Base-by-base conservation (phyloP, 225 moss, liverwort and hornwort genomes). In the Lunularia cruciata region DNA sequence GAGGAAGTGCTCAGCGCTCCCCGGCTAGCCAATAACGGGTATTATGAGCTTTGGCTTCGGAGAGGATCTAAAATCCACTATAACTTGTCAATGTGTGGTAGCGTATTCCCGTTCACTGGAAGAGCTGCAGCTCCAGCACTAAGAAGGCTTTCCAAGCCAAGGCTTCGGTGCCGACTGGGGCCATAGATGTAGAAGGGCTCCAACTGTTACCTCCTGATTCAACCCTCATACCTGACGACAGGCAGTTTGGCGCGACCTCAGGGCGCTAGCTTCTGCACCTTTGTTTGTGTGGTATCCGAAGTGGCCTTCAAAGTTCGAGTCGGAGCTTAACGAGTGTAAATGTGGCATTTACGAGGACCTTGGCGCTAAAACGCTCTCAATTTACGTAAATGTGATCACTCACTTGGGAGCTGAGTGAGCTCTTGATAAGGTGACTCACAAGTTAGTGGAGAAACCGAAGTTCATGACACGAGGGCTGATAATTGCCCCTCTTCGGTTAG, bases 271-370 rank as follows among this genome's bases (percentile, higher is more conserved):
- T 3, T 49, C 3, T 19, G 5, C 49, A 8, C 58, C 42, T 52
- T 13, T 28, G 6, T 68, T 54, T 53, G 68, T 68, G 2, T 68
- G 68, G 68, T 72, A 72, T 60, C 72, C 72, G 22, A 19, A 47
- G 49, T 36, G 52, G 9, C 52, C 28, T 13, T 34, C 61, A 6
- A 20, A 13, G 16, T 63, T 52, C 16, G 72, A 71, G 48, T 3
- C 58, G 8, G 31, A 71, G 58, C 58, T 71, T 16, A 72, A 53
- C 53, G 49, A 16, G 52, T n/a, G n/a, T n/a, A n/a, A n/a, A n/a
- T n/a, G n/a, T n/a, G n/a, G n/a, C n/a, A 18, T 72, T 1, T 72
- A 72, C 23, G 33, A 35, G 36, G 23, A 28, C 16, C 13, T 72
- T 12, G 72, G 72, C 28, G 62, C 18, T 3, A 51, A 32, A 37